Evolutionary conservation across 208 protist genomes (phyloP), one percentile per base, ranked within the genome.

Genomic region (Acanthamoeba castellanii): DNA sequence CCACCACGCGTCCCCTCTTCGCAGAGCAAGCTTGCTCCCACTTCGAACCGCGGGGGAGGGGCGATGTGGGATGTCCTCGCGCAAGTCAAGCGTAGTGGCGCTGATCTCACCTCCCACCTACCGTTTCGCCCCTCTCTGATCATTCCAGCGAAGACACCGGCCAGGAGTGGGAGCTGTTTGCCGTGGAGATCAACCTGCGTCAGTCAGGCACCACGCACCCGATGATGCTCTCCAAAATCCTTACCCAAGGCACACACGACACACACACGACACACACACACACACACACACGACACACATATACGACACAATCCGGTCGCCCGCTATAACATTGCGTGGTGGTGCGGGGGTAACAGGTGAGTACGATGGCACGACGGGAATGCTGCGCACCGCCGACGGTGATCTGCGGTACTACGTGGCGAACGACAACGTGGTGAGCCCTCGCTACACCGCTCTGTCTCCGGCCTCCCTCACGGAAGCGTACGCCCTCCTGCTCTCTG

Each of bases 171-270:
- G 68, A 76, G 68, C 30, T 76, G 3, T 76, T 76, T 27, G 68
- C 68, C n/a, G 68, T 76, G 34, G 68, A 76, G 34, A 76, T 76
- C 68, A 76, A 76, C 68, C 68, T 76, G 8, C 68, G 68, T 16
- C 68, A 76, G 68, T 76, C 68, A 2, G 68, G 68, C 22, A 76
- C 68, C 68, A 76, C 68, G 8, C 68, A 76, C 68, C 68, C 68
- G 7, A 76, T 76, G 68, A 76, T 76, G 68, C 68, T 76, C 13
- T 6, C 68, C 68, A 16, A 76, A 27, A 3, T 76, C n/a, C 68
- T 76, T 27, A 76, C 68, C 11, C 68, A 27, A n/a, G 68, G 68
- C 37, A 42, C 68, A 14, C 47, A n/a, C n/a, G n/a, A n/a, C n/a
- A n/a, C n/a, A n/a, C n/a, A n/a, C n/a, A n/a, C n/a, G n/a, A n/a